phyloP scores from a whole-genome alignment of 352 stramenopile species.

The Thraustochytrium striatum region DNA sequence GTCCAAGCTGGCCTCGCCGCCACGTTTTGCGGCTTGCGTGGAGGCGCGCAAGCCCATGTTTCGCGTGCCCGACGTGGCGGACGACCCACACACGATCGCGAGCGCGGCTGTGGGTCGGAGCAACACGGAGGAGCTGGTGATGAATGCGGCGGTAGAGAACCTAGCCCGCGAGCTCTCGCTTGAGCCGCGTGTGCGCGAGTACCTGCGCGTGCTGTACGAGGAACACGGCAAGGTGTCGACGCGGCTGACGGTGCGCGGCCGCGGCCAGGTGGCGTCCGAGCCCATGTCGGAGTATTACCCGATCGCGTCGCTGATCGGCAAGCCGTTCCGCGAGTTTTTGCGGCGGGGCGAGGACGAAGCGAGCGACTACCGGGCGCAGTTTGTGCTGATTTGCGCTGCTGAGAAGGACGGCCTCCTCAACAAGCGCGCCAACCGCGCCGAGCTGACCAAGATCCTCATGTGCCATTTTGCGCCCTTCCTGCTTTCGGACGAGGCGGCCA shows the following conservation, averaged over 20 bases:
- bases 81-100: background rate
- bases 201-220: slow-evolving; percentile 1
- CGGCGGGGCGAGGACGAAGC: background rate
- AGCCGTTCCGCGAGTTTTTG: slow-evolving; percentile 6
- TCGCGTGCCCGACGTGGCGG: background rate
- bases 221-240: slow-evolving; percentile 12
- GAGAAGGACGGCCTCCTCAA: slow-evolving; percentile 14
- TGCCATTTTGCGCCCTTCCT: background rate
- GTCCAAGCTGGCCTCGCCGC: background rate
- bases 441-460: slow-evolving; percentile 24
- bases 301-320: slow-evolving; percentile 1
- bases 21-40: slow-evolving; percentile 26
- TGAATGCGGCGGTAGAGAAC: background rate
- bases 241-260: background rate
- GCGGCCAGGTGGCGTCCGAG: background rate
- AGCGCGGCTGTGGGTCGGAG: background rate
- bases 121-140: background rate
- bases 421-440: slow-evolving; percentile 33
- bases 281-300: slow-evolving; percentile 27
- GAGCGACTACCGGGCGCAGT: background rate
- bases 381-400: slow-evolving; percentile 8
- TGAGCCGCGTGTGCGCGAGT: slow-evolving; percentile 16
- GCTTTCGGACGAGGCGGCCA: background rate
- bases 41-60: background rate
- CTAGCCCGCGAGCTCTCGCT: slow-evolving; percentile 1